Conservation (phyloP, 2,329 filamentous ascomycete species). For the Sporothrix pallida region DNA sequence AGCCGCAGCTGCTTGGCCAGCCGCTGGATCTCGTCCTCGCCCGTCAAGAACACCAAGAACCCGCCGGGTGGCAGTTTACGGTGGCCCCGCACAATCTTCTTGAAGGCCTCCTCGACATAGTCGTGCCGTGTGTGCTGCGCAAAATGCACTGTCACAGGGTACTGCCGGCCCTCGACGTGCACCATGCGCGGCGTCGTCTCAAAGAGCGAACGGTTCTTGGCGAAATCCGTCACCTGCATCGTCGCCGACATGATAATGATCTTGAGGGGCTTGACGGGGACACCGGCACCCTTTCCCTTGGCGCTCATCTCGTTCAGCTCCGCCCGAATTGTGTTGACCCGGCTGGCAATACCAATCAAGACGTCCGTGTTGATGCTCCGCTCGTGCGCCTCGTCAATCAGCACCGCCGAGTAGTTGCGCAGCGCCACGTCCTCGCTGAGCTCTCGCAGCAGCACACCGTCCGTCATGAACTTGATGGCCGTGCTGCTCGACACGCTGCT, state of each 20-base stretch:
- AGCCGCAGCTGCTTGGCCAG: conserved; percentile 81
- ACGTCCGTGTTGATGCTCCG: conserved; percentile 98
- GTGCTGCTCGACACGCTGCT: conserved; percentile 80
- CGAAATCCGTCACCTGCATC: conserved; percentile 86
- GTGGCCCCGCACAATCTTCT: conserved; percentile 86
- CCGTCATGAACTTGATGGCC: conserved; percentile 98
- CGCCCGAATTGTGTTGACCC: conserved; percentile 83
- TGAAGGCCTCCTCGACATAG: conserved; percentile 88
- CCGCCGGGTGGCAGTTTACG: conserved; percentile 87
- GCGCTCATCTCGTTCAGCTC: conserved; percentile 55
- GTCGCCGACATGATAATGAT: conserved; percentile 98
- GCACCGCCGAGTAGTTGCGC: conserved; percentile 87
- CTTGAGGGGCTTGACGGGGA: conserved; percentile 79
- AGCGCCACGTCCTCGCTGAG: conserved; percentile 87
- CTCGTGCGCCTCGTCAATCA: conserved; percentile 97
- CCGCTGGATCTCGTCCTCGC: conserved; percentile 86
- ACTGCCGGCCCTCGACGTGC: conserved; percentile 89
- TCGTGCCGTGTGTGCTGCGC: conserved; percentile 80
- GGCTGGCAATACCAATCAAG: conserved; percentile 93
- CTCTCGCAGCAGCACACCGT: conserved; percentile 92
- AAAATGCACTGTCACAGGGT: conserved; percentile 89
- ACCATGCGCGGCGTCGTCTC: conserved; percentile 78
- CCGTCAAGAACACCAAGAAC: conserved; percentile 92
- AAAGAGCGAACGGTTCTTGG: conserved; percentile 82
- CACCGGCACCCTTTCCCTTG: conserved; percentile 54